These are phyloP conservation scores for Debaryomyces robertsiae DNA, from an alignment of 1,139 yeast species.

Conservation along the genomic window DNA sequence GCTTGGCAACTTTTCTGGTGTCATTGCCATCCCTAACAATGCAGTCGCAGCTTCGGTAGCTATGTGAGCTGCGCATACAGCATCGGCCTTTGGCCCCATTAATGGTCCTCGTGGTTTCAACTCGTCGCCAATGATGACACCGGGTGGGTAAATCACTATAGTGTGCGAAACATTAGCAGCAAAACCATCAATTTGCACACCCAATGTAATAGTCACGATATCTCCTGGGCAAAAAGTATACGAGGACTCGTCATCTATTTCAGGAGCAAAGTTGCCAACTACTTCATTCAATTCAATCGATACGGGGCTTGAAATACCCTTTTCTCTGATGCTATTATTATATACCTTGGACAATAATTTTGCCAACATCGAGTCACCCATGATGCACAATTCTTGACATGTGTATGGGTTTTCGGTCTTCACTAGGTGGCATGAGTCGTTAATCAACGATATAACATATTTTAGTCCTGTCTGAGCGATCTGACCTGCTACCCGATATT, in stretches of 20 bases:
- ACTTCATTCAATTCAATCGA: constrained; percentile 82
- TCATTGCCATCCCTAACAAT: constrained; percentile 69
- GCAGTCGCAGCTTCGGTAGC: constrained; percentile 83
- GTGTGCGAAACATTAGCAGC: constrained; percentile 88
- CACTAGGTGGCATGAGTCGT: constrained; percentile 65
- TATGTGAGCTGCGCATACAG: constrained; percentile 82
- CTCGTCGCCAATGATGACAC: constrained; percentile 29
- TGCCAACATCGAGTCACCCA: constrained; percentile 74
- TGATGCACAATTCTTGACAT: constrained; percentile 76
- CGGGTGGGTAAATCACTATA: constrained; percentile 75
- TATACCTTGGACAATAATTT: constrained; percentile 57
- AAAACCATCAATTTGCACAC: constrained; percentile 94
- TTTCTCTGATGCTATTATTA: constrained; percentile 63
- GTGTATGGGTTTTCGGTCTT: constrained; percentile 49
- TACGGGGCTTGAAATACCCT: constrained; percentile 92
- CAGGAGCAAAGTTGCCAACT: constrained; percentile 83
- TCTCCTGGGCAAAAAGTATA: constrained; percentile 73
- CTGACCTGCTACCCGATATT: constrained; percentile 89
- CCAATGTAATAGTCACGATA: constrained; percentile 77
- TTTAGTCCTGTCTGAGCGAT: constrained; percentile 84
- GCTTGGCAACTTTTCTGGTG: constrained; percentile 72
- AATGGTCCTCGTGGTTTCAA: constrained; percentile 71
- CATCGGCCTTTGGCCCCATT: constrained; percentile 85
- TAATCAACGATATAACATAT: constrained; percentile 66
- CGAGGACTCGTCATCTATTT: constrained; percentile 63